Evolutionary conservation across 352 stramenopile species (phyloP).

Genomic region (Globisporangium sylvaticum): DNA sequence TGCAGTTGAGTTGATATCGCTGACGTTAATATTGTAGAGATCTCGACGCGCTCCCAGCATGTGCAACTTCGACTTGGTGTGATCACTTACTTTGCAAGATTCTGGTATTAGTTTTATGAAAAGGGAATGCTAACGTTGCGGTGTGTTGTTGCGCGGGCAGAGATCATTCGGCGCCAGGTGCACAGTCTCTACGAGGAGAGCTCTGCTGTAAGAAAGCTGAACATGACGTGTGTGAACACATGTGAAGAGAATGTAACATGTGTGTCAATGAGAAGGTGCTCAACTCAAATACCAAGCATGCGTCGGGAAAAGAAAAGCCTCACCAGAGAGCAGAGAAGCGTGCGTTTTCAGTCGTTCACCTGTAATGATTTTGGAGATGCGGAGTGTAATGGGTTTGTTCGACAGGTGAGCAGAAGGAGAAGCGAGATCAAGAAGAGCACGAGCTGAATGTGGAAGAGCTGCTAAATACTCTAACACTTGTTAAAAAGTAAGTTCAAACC

Average conservation of each 20-base stretch:
- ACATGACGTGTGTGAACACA: not conserved
- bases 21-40: not conserved
- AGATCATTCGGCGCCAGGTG: not conserved
- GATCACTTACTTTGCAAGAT: too few relatives aligned
- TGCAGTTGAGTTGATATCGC: not conserved
- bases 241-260: not conserved
- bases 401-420: not conserved
- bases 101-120: too few relatives aligned
- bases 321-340: not conserved
- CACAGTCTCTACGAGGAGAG: not conserved
- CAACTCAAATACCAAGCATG: not conserved
- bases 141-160: not conserved
- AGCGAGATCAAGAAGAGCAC: not conserved
- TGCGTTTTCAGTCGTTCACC: not conserved
- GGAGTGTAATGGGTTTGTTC: not conserved
- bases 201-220: not conserved
- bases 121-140: too few relatives aligned
- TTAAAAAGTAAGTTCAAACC: not conserved
- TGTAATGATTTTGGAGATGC: not conserved
- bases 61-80: conserved; percentile 11
- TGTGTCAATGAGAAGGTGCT: not conserved
- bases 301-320: not conserved
- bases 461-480: not conserved
- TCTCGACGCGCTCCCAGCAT: conserved; percentile 12
- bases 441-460: not conserved